Percentiles rank a stretch among this genome's conserved stretches.
phyloP scores from a whole-genome alignment of 805 yeast species.

The Maudiozyma turicensis region DNA sequence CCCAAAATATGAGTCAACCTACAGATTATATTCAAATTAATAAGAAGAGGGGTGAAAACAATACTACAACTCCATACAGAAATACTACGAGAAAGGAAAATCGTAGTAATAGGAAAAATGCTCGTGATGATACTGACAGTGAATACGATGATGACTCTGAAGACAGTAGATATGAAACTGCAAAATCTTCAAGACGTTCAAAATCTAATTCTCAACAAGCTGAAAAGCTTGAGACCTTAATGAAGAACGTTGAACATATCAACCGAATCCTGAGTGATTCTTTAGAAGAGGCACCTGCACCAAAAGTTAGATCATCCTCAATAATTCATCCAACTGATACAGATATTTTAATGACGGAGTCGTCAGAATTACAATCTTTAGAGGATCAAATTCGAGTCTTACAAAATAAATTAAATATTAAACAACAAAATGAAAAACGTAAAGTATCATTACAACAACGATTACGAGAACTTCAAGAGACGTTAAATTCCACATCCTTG shows the following conservation, averaged over 20 bases:
- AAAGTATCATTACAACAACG: conserved; percentile 28
- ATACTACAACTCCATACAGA: neutral
- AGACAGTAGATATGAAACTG: neutral
- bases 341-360: conserved; percentile 29
- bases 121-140: neutral
- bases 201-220: neutral
- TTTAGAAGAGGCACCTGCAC: neutral
- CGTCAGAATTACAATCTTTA: conserved; percentile 27
- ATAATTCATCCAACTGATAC: conserved; percentile 21
- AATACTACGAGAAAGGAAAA: neutral
- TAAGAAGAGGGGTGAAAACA: conserved; percentile 11
- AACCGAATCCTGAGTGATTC: neutral
- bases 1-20: conserved; percentile 4
- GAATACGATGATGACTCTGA: neutral
- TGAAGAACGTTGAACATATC: conserved; percentile 1
- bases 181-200: neutral
- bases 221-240: neutral
- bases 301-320: neutral
- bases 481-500: conserved; percentile 9
- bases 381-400: conserved; percentile 28
- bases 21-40: conserved; percentile 16
- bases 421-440: conserved; percentile 30
- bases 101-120: neutral
- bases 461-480: conserved; percentile 20
- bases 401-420: conserved; percentile 25